Percentiles rank a stretch among this genome's conserved stretches.
These are phyloP conservation scores for Gnomoniopsis sp. DNA, from an alignment of 2,329 filamentous ascomycete species.

Conservation along the genomic window DNA sequence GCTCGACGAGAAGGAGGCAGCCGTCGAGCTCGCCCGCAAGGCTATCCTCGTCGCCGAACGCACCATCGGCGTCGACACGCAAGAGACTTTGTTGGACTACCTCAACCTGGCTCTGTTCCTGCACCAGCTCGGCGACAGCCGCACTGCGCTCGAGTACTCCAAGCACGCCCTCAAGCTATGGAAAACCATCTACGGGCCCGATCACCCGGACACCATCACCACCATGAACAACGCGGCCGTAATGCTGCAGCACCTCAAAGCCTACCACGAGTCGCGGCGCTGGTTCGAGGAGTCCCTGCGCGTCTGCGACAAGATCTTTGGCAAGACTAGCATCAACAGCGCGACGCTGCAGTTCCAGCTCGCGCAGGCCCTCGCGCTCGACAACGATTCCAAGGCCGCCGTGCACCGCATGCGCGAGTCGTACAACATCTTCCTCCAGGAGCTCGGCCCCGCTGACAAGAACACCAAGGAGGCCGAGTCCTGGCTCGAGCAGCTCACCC, in stretches of 20 bases:
- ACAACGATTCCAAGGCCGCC: conserved; percentile 88
- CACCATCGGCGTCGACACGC: conserved; percentile 87
- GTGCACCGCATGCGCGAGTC: conserved; percentile 94
- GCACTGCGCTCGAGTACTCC: conserved; percentile 80
- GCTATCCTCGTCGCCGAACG: conserved; percentile 94
- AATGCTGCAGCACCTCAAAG: conserved; percentile 95
- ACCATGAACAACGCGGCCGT: conserved; percentile 98
- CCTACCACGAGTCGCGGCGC: conserved; percentile 87
- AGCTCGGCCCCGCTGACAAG: conserved; percentile 85
- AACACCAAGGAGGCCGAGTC: conserved; percentile 98
- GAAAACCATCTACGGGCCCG: conserved; percentile 93
- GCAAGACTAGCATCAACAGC: conserved; percentile 85
- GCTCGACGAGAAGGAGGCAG: conserved; percentile 94
- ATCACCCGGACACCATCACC: conserved; percentile 96
- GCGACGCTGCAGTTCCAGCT: conserved; percentile 96
- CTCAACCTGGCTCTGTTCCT: conserved; percentile 93
- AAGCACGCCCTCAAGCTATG: conserved; percentile 91
- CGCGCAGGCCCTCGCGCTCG: conserved; percentile 90
- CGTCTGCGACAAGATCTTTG: conserved; percentile 86
- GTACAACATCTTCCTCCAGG: conserved; percentile 87
- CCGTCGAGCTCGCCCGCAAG: conserved; percentile 92
- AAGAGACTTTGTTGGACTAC: conserved; percentile 92
- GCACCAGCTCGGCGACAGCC: conserved; percentile 88
- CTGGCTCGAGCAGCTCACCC: conserved; percentile 94
- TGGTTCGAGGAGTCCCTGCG: conserved; percentile 95